Conservation (phyloP, 371 early-diverging fungal species). For the Zopfochytrium polystomum region DNA sequence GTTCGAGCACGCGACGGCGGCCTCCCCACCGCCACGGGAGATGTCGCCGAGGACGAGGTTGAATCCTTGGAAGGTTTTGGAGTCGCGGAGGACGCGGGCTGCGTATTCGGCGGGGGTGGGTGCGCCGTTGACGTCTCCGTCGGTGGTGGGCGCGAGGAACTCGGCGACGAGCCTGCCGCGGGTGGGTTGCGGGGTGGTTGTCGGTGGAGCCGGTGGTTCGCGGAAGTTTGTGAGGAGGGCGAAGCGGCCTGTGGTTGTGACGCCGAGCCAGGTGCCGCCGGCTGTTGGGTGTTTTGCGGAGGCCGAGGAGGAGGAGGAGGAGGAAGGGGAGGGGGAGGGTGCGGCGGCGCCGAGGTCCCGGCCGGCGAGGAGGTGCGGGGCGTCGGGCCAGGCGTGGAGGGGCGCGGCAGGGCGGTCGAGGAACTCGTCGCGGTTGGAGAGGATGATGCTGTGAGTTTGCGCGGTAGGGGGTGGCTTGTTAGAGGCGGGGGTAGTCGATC, state of each 20-base stretch:
- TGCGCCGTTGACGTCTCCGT: too few species aligned
- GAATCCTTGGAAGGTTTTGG: conserved; percentile 38
- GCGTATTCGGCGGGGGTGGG: conserved; percentile 22
- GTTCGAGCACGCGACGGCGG: too few species aligned
- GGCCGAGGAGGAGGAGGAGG: neutral
- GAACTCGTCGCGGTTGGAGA: conserved; percentile 46
- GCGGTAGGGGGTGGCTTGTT: too few species aligned
- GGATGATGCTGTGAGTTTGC: conserved; percentile 34
- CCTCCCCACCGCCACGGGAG: neutral
- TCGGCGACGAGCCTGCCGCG: conserved; percentile 12
- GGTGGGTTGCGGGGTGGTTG: neutral
- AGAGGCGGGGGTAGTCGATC: too few species aligned
- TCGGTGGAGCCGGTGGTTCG: conserved; percentile 10
- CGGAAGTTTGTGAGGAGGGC: conserved; percentile 43
- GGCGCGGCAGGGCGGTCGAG: conserved; percentile 31
- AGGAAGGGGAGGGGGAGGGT: neutral
- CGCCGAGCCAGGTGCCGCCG: conserved; percentile 40
- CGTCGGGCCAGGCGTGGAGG: conserved; percentile 33
- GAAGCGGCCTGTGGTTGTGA: conserved; percentile 31
- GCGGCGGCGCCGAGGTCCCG: conserved; percentile 20
- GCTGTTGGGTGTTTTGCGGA: neutral
- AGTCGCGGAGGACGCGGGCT: neutral
- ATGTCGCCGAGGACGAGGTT: conserved; percentile 40
- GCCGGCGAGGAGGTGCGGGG: conserved; percentile 37
- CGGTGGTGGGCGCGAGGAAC: neutral